Evolutionary conservation across 148 eudicot species (phyloP), one percentile per base, ranked within the genome.

Genomic region (Dysphania ambrosioides): DNA sequence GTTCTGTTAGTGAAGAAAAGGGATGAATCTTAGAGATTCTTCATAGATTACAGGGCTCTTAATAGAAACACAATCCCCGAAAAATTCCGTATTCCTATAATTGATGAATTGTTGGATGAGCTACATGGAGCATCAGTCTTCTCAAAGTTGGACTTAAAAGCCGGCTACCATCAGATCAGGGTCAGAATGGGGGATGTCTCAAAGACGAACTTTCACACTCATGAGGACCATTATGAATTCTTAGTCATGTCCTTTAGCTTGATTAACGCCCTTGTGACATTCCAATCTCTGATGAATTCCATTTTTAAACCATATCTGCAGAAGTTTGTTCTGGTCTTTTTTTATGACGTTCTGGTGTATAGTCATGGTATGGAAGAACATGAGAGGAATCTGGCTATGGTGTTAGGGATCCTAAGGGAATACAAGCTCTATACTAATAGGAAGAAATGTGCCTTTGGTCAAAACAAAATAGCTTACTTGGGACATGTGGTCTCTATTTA

Each of bases 241-340:
- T n/a, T n/a, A n/a, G n/a, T n/a, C n/a, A n/a, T n/a, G n/a, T n/a
- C n/a, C n/a, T n/a, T n/a, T n/a, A n/a, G 5, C 40, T 38, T 8
- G 68, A 73, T 21, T 40, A 5, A 61, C 38, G 66, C 67, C 76
- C n/a, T 41, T 73, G 61, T 68, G 76, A 41, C 40, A 0, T 73
- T 73, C 29, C 67, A 60, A 18, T 13, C 31, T 1, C 16, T 40
- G 3, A 73, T 73, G 76, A 73, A 73, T 16, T 7, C 13, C 9
- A 7, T 73, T 4, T 56, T 75, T 18, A 24, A 11, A 7, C 72
- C 58, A 1, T 61, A 60, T n/a, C 23, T 73, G 40, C 6, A 42
- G n/a, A n/a, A n/a, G n/a, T n/a, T n/a, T n/a, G n/a, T n/a, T n/a
- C n/a, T n/a, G n/a, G n/a, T n/a, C n/a, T 72, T 72, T 18, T 19